Conservation (phyloP, 768 basidiomycete species). For the Lactifluus echinatus region DNA sequence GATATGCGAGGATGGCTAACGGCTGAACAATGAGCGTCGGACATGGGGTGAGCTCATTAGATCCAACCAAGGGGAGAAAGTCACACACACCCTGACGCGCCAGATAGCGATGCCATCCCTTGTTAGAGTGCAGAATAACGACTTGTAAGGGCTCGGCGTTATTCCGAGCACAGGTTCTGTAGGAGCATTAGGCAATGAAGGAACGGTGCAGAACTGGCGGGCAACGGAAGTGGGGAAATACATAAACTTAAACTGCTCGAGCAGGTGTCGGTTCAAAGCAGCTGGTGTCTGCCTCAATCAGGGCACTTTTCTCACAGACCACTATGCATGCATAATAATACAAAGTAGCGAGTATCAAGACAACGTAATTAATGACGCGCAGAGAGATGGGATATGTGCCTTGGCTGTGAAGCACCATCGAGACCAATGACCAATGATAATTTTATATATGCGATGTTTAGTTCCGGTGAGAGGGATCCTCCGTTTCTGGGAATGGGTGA, state of each 20-base stretch:
- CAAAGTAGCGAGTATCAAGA: constrained; percentile 7
- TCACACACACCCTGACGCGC: constrained; percentile 62
- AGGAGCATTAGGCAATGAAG: constrained; percentile 55
- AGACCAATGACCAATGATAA: background rate
- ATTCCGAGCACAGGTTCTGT: constrained; percentile 51
- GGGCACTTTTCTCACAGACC: background rate
- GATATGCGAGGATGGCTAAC: constrained; percentile 57
- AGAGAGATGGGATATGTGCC: constrained; percentile 7
- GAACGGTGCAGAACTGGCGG: constrained; percentile 58
- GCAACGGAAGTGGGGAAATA: constrained; percentile 83
- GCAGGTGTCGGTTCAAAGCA: background rate
- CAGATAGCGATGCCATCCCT: constrained; percentile 64
- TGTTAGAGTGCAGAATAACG: constrained; percentile 73
- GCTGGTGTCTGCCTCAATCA: background rate
- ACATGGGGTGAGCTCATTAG: constrained; percentile 11
- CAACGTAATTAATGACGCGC: background rate
- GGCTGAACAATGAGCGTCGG: constrained; percentile 39
- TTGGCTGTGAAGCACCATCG: background rate
- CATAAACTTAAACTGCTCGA: constrained; percentile 35
- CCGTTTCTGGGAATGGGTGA: background rate
- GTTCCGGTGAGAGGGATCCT: background rate
- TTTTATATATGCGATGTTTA: constrained; percentile 3
- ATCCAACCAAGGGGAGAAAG: background rate
- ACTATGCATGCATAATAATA: constrained; percentile 16
- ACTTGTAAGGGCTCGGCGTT: constrained; percentile 59